These are phyloP conservation scores for Dryas drummondii DNA, from an alignment of 306 rosid genomes.

Conservation along the genomic window DNA sequence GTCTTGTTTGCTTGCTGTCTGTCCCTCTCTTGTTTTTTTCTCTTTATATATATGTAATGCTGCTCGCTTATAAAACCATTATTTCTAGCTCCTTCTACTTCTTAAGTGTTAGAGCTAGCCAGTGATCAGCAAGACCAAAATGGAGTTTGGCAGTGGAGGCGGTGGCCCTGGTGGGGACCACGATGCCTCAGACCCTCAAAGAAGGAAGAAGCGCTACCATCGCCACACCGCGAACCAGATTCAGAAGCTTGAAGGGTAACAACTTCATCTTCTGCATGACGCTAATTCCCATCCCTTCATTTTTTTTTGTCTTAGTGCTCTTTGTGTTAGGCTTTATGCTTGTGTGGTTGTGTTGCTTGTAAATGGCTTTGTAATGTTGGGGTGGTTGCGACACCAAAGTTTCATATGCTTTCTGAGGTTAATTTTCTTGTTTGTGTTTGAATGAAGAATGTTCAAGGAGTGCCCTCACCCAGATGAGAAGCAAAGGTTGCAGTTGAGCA, in stretches of 20 bases:
- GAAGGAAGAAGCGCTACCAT: slow-evolving; percentile 82
- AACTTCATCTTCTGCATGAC: background rate
- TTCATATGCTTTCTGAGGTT: background rate
- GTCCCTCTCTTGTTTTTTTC: background rate
- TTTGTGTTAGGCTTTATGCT: slow-evolving; percentile 10
- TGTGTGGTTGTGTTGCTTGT: background rate
- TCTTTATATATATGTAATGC: background rate
- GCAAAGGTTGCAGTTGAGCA: slow-evolving; percentile 77
- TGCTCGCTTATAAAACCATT: background rate
- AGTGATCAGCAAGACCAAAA: slow-evolving; percentile 5
- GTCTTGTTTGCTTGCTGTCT: slow-evolving; percentile 16
- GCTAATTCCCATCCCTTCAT: no score
- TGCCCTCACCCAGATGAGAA: slow-evolving; percentile 98
- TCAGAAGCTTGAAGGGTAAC: slow-evolving; percentile 89
- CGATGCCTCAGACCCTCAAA: slow-evolving; percentile 57
- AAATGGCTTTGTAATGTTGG: background rate
- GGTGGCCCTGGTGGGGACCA: slow-evolving; percentile 67
- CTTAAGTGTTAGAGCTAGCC: background rate
- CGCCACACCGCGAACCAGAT: slow-evolving; percentile 96
- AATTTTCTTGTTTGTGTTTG: slow-evolving; percentile 1
- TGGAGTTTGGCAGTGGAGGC: slow-evolving; percentile 78
- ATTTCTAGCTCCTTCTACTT: background rate
- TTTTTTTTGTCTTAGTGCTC: background rate
- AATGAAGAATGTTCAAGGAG: slow-evolving; percentile 78
- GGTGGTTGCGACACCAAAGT: background rate